Percentiles rank a stretch among this genome's conserved stretches.
Evolutionary conservation across 2,329 filamentous ascomycete species (phyloP).

Genomic region (Xylariaceae sp.): DNA sequence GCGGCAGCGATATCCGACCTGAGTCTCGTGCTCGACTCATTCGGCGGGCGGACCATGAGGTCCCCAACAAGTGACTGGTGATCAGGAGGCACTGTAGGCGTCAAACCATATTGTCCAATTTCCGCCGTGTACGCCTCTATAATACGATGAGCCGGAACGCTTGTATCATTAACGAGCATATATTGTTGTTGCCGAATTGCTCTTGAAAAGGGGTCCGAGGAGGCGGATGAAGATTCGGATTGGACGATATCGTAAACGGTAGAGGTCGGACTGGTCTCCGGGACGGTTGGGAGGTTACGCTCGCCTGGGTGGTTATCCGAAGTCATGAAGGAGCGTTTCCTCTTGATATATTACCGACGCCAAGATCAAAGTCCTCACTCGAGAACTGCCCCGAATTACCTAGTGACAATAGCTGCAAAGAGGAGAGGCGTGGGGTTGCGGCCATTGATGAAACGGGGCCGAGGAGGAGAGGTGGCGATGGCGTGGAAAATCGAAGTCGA

Average conservation of each 20-base stretch:
- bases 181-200: slow-evolving; percentile 28
- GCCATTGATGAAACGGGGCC: slow-evolving; percentile 34
- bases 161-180: slow-evolving; percentile 28
- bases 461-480: slow-evolving; percentile 10
- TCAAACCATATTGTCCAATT: slow-evolving; percentile 37
- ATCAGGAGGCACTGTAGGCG: slow-evolving; percentile 24
- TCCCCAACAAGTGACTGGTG: slow-evolving; percentile 25
- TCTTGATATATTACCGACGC: slow-evolving; percentile 16
- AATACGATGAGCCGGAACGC: slow-evolving; percentile 24
- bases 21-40: slow-evolving; percentile 18
- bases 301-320: slow-evolving; percentile 31
- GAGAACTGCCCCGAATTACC: slow-evolving; percentile 27
- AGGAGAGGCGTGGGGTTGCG: slow-evolving; percentile 30
- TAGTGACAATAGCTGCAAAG: slow-evolving; percentile 28
- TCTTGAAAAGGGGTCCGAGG: slow-evolving; percentile 25
- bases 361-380: slow-evolving; percentile 26
- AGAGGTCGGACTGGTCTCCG: slow-evolving; percentile 29
- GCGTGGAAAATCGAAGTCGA: slow-evolving; percentile 11
- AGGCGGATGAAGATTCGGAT: slow-evolving; percentile 25
- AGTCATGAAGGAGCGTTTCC: slow-evolving; percentile 37
- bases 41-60: slow-evolving; percentile 15
- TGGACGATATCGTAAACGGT: slow-evolving; percentile 24
- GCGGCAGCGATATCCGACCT: slow-evolving; percentile 12
- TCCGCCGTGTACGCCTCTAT: slow-evolving; percentile 32
- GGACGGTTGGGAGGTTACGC: slow-evolving; percentile 27